phyloP scores from a whole-genome alignment of 768 basidiomycete genomes.

The Xanthoconium stramineum region DNA sequence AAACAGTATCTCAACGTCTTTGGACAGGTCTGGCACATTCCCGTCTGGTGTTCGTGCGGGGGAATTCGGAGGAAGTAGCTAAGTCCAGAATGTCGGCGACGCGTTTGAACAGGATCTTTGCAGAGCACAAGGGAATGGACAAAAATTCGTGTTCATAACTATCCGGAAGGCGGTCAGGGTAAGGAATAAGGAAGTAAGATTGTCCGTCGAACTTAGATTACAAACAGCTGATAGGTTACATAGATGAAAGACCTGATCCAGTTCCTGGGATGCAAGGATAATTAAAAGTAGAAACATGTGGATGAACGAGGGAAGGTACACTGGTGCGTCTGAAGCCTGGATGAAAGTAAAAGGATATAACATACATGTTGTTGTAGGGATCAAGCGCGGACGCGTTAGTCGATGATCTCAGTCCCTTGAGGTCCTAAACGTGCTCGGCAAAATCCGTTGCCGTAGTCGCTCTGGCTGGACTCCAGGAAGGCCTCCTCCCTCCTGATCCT shows the following conservation, averaged over 20 bases:
- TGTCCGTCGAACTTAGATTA: background rate
- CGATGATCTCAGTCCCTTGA: constrained; percentile 24
- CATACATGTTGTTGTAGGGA: background rate
- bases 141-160: background rate
- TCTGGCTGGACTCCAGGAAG: background rate
- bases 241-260: constrained; percentile 13
- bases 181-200: background rate
- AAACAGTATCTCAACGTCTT: background rate
- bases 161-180: background rate
- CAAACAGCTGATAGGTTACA: background rate
- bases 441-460: background rate
- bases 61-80: constrained; percentile 2
- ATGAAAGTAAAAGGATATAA: background rate
- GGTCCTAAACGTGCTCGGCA: constrained; percentile 17
- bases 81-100: constrained; percentile 1
- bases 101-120: background rate
- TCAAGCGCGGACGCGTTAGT: background rate
- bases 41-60: constrained; percentile 5
- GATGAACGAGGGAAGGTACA: background rate
- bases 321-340: background rate
- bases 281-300: background rate
- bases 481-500: constrained; percentile 4
- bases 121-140: constrained; percentile 3
- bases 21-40: constrained; percentile 13
- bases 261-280: constrained; percentile 19